phyloP scores from a whole-genome alignment of 306 rosid species.

The Cicer pinnatifidum region DNA sequence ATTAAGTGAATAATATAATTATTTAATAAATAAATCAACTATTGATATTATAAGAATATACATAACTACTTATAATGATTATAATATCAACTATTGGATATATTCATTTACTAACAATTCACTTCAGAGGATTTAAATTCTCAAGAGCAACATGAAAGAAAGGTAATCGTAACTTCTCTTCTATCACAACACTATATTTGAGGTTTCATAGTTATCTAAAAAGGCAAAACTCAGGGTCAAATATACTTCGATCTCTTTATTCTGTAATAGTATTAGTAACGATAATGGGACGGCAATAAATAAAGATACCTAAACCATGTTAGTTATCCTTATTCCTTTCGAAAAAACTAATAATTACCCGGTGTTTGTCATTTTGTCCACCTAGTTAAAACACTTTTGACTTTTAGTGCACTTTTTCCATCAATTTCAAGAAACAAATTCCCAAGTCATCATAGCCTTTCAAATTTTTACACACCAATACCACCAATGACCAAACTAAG shows the following conservation, averaged over 20 bases:
- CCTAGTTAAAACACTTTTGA: slow-evolving; percentile 22
- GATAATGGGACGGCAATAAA: not conserved
- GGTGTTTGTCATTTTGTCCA: slow-evolving; percentile 27
- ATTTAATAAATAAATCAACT: no score
- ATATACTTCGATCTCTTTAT: slow-evolving; percentile 6
- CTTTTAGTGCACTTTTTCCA: slow-evolving; percentile 5
- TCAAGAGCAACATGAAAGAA: no score
- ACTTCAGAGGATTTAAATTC: no score
- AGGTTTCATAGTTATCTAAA: slow-evolving; percentile 6
- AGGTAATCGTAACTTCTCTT: not conserved
- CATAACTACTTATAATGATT: no score
- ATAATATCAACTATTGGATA: no score
- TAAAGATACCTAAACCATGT: slow-evolving; percentile 13
- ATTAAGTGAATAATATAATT: no score
- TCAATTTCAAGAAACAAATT: slow-evolving; percentile 17
- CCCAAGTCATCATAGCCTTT: not conserved
- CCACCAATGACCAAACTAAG: not conserved
- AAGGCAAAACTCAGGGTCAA: slow-evolving; percentile 6
- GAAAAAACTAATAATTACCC: slow-evolving; percentile 5
- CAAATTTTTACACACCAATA: slow-evolving; percentile 1
- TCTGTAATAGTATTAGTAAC: not conserved
- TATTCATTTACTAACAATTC: no score
- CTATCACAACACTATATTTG: not conserved
- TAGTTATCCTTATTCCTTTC: slow-evolving; percentile 2
- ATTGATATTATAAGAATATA: no score